Conservation (phyloP, 1,284 basidiomycete genomes). For the Mycena sp. region DNA sequence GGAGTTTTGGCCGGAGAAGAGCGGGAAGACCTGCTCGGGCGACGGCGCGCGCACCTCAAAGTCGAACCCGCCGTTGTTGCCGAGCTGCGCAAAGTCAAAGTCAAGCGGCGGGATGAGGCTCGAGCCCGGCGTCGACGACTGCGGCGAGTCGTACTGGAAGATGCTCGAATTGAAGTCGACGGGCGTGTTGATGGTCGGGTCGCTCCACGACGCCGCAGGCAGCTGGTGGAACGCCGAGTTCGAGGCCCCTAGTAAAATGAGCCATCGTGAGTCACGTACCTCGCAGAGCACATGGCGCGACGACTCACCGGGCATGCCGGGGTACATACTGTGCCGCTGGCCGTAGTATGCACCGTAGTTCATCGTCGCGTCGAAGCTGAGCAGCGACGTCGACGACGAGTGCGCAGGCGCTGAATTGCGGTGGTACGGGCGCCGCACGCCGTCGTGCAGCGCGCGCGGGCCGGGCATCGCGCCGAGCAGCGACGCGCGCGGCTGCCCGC, state of each 20-base stretch:
- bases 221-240: conserved; percentile 26
- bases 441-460: conserved; percentile 75
- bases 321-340: conserved; percentile 39
- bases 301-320: conserved; percentile 52
- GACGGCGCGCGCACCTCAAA: conserved; percentile 41
- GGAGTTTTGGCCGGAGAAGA: conserved; percentile 49
- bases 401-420: conserved; percentile 34
- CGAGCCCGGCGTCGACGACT: conserved; percentile 37
- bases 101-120: conserved; percentile 35
- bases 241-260: conserved; percentile 39
- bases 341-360: conserved; percentile 35
- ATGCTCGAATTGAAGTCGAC: conserved; percentile 20
- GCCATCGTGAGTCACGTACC: conserved; percentile 31
- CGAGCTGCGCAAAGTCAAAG: conserved; percentile 38
- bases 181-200: conserved; percentile 34
- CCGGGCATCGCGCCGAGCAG: conserved; percentile 56
- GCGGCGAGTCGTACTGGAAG: conserved; percentile 35
- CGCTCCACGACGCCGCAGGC: conserved; percentile 42
- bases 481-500: conserved; percentile 76
- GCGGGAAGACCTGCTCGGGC: conserved; percentile 33
- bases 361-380: conserved; percentile 27
- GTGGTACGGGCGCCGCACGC: conserved; percentile 52
- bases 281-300: conserved; percentile 22
- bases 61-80: conserved; percentile 37
- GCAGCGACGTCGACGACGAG: conserved; percentile 14